Evolutionary conservation across 129 eudicot species (phyloP), one percentile per base, ranked within the genome.

Genomic region (Apium graveolens): DNA sequence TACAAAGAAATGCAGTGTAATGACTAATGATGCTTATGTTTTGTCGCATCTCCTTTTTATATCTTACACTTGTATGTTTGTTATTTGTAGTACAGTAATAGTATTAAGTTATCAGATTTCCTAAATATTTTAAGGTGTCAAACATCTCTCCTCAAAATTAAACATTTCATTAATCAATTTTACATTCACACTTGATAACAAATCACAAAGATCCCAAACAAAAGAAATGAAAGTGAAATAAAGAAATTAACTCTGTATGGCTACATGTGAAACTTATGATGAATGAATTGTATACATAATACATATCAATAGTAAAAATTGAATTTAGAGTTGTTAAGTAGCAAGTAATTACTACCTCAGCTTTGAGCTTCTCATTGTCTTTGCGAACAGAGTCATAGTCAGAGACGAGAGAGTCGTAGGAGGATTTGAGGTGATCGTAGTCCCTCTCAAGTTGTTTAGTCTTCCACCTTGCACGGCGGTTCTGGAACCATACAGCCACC

Each of bases 401-500:
- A 5, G 96, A 84, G 16, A 81, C 57, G 74, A 92, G 96, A 48
- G 89, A 69, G 43, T 90, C 97, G 39, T 78, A 92, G 75, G 91
- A 83, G 76, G 96, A 83, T 26, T 90, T 90, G 45, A 92, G 93
- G 49, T 83, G 86, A 86, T 91, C 97, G 78, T 89, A 93, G 68
- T 90, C 94, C 80, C 90, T 89, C 86, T 93, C 97, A 24, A 93
- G 97, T 68, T 90, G 90, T 84, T 93, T 93, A 27, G 97, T 89
- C 90, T 91, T 93, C 94, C 94, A 93, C 85, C 97, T 83, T 17
- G 98, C 98, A 55, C 98, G 97, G 80, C 97, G 97, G 91, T 93
- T 93, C 79, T 91, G 98, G 86, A 93, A 93, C 98, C 98, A 93
- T 49, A 93, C 94, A 43, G 98, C 98, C 89, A 93, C 98, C 91